These are phyloP conservation scores for Olyra latifolia DNA, from an alignment of 176 grass and related monocot species.

Conservation along the genomic window DNA sequence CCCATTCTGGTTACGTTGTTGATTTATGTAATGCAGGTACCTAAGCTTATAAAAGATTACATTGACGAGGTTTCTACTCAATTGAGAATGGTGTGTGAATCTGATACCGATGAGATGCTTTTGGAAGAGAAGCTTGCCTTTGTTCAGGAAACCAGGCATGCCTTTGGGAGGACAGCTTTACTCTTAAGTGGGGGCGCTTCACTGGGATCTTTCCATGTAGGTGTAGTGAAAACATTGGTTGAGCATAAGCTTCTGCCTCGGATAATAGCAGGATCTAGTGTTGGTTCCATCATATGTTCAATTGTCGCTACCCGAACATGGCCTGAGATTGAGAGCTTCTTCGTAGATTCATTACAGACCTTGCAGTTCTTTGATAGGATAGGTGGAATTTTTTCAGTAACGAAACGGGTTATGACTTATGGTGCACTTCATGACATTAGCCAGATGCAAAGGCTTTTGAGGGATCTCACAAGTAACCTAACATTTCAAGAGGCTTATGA, in stretches of 20 bases:
- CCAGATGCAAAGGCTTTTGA: slow-evolving; percentile 82
- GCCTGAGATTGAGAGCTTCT: slow-evolving; percentile 93
- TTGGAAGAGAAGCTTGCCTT: slow-evolving; percentile 96
- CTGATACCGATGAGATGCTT: slow-evolving; percentile 74
- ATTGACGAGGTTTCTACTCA: slow-evolving; percentile 93
- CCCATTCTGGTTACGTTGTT: neutral
- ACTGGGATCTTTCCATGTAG: slow-evolving; percentile 88
- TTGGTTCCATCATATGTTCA: slow-evolving; percentile 90
- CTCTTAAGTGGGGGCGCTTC: slow-evolving; percentile 95
- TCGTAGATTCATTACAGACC: slow-evolving; percentile 74
- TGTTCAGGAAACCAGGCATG: slow-evolving; percentile 95
- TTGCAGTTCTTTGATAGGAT: slow-evolving; percentile 89
- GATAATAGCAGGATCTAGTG: slow-evolving; percentile 94
- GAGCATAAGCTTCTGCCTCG: slow-evolving; percentile 89
- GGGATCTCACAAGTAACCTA: slow-evolving; percentile 93
- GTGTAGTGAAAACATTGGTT: slow-evolving; percentile 89
- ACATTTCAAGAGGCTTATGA: slow-evolving; percentile 99
- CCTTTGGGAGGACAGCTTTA: slow-evolving; percentile 90
- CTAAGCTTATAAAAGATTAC: slow-evolving; percentile 90
- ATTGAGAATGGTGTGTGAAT: slow-evolving; percentile 88
- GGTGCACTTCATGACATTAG: slow-evolving; percentile 95
- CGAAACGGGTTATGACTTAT: slow-evolving; percentile 71
- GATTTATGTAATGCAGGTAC: slow-evolving; percentile 48
- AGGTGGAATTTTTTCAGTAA: slow-evolving; percentile 78
- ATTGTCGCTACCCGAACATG: slow-evolving; percentile 81